Conservation (phyloP, 129 eudicot species). For the Kitagawia praeruptora region DNA sequence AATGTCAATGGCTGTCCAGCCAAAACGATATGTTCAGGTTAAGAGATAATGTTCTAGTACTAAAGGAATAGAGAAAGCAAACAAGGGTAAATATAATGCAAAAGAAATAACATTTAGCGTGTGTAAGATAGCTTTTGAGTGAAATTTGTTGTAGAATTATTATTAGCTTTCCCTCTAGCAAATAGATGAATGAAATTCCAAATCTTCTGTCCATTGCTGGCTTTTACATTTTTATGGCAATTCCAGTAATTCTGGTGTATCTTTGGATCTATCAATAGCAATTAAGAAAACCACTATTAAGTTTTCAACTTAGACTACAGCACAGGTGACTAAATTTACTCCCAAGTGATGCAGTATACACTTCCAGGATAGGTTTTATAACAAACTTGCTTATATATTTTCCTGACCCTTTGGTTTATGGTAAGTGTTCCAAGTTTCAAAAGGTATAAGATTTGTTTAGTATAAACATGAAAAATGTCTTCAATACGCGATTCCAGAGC, state of each 20-base stretch:
- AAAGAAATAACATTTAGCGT: neutral
- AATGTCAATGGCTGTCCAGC: conserved; percentile 41
- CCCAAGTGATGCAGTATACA: too few species aligned
- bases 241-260: neutral
- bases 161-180: neutral
- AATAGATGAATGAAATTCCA: neutral
- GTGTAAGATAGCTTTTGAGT: neutral
- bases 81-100: neutral
- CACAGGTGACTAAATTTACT: too few species aligned
- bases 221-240: neutral
- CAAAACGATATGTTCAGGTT: conserved; percentile 30
- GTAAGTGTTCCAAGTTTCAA: too few species aligned
- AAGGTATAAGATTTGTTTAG: too few species aligned
- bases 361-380: too few species aligned
- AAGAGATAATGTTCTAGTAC: conserved; percentile 27
- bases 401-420: too few species aligned
- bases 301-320: neutral
- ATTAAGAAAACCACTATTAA: too few species aligned
- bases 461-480: too few species aligned
- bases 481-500: too few species aligned
- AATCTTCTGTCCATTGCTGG: neutral
- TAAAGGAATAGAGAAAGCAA: neutral
- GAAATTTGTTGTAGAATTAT: neutral
- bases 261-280: neutral
- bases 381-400: too few species aligned